Evolutionary conservation across 2,329 filamentous ascomycete genomes (phyloP).

Genomic region (Hymenoscyphus repandus): DNA sequence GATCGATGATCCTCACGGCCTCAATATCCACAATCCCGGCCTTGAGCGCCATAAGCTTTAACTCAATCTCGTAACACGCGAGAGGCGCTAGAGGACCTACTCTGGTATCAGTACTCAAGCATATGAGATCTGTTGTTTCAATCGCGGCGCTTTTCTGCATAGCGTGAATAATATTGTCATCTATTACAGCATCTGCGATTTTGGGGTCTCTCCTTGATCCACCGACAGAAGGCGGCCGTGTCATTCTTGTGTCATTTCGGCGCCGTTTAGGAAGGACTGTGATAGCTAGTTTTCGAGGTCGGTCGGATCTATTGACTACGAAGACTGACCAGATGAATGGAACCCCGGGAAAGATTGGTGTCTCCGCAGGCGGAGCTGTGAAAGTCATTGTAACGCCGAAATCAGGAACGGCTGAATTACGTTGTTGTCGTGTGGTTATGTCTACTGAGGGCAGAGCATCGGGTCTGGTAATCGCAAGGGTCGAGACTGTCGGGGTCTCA

Average conservation of each 20-base stretch:
- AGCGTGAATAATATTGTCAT: constrained; percentile 66
- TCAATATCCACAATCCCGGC: constrained; percentile 67
- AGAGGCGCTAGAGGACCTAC: constrained; percentile 68
- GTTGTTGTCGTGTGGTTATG: constrained; percentile 38
- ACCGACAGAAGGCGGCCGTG: constrained; percentile 44
- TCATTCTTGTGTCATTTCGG: constrained; percentile 45
- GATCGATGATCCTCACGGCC: constrained; percentile 66
- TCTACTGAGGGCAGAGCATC: constrained; percentile 57
- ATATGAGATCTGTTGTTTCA: constrained; percentile 65
- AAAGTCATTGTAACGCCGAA: constrained; percentile 75
- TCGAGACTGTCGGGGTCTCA: constrained; percentile 47
- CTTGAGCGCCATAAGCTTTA: constrained; percentile 64
- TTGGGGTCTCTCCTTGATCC: constrained; percentile 31
- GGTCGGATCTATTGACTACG: constrained; percentile 65
- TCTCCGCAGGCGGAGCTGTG: constrained; percentile 52
- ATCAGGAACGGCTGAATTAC: constrained; percentile 45
- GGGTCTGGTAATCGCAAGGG: constrained; percentile 52
- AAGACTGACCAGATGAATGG: constrained; percentile 70
- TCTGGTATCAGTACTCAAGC: constrained; percentile 67
- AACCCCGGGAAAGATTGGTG: constrained; percentile 57
- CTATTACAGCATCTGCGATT: constrained; percentile 61
- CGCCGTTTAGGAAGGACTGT: constrained; percentile 61
- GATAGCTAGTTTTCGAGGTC: constrained; percentile 63
- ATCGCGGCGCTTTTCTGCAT: constrained; percentile 61
- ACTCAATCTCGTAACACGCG: constrained; percentile 67